Base-by-base conservation (phyloP, 2,329 filamentous ascomycete species). In the Xylaria arbuscula region DNA sequence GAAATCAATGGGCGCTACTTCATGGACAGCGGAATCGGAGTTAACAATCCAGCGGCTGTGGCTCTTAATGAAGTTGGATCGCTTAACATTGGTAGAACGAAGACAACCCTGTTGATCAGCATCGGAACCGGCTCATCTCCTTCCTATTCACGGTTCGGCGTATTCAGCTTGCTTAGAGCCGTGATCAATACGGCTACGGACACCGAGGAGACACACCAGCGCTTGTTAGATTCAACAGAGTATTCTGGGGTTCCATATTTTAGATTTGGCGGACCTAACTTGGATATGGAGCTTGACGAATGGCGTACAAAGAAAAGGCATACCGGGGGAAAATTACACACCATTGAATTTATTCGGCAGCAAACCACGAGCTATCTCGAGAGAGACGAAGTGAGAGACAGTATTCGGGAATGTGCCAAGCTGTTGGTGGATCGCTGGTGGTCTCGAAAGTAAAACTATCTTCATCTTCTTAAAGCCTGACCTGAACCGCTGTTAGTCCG, bases 401-500 rank as follows among this genome's bases (percentile, higher is more conserved):
- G n/a, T 15, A 24, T 53, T 34, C 24, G 50, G 22, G 15, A 53
- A 28, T 53, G 50, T 34, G 50, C 50, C 24, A 17, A 34, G 15
- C 28, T 53, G n/a, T n/a, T 53, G 32, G 50, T 53, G 6, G 50
- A 53, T 53, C 50, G 50, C 32, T 53, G 50, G 50, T 34, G 50
- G 50, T 53, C 50, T 53, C 50, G 50, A 53, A 53, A 53, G 50
- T 53, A 53, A 53, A 32, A 24, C 7, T 53, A 1, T 15, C 50
- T 24, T 15, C 3, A 3, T 53, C 50, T 34, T 51, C 15, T 9
- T 34, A 34, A 34, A 5, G 15, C n/a, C 24, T 53, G 13, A 15
- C 50, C 24, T 24, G 50, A 53, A 34, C 24, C 17, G 24, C 17
- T 51, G 22, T 17, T 51, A n/a, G 13, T 53, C 50, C 32, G 11